These are phyloP conservation scores for Hirschfeldia incana DNA, from an alignment of 345 rosid species.

Conservation along the genomic window DNA sequence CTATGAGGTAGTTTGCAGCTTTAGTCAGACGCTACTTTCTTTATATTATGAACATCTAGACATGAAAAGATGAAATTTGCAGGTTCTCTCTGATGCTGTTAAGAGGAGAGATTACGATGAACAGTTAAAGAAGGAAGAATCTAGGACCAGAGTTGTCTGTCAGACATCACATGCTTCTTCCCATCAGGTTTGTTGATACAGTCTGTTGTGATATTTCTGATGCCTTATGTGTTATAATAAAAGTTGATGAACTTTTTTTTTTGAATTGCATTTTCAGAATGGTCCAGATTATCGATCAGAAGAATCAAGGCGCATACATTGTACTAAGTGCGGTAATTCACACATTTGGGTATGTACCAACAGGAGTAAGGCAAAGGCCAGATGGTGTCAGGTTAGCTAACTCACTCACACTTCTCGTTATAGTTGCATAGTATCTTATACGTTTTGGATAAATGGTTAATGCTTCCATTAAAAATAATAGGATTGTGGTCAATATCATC, in stretches of 20 bases:
- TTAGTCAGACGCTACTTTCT: background rate
- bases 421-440: background rate
- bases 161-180: constrained; percentile 48
- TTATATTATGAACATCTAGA: constrained; percentile 3
- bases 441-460: constrained; percentile 9
- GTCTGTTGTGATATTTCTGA: constrained; percentile 8
- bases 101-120: constrained; percentile 97
- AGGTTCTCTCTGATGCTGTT: constrained; percentile 88
- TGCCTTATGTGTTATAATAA: background rate
- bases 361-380: constrained; percentile 78
- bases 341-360: constrained; percentile 97
- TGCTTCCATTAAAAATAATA: constrained; percentile 25
- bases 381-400: constrained; percentile 88
- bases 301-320: constrained; percentile 95
- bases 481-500: constrained; percentile 98
- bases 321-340: constrained; percentile 88
- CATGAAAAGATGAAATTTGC: constrained; percentile 5
- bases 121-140: constrained; percentile 79
- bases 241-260: background rate
- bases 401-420: constrained; percentile 2
- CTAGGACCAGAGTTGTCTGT: constrained; percentile 69
- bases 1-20: constrained; percentile 41
- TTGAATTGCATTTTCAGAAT: constrained; percentile 44
- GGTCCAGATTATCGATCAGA: constrained; percentile 67
- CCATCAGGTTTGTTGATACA: constrained; percentile 53